These are phyloP conservation scores for Toxicodendron radicans DNA, from an alignment of 345 rosid genomes.

Conservation along the genomic window DNA sequence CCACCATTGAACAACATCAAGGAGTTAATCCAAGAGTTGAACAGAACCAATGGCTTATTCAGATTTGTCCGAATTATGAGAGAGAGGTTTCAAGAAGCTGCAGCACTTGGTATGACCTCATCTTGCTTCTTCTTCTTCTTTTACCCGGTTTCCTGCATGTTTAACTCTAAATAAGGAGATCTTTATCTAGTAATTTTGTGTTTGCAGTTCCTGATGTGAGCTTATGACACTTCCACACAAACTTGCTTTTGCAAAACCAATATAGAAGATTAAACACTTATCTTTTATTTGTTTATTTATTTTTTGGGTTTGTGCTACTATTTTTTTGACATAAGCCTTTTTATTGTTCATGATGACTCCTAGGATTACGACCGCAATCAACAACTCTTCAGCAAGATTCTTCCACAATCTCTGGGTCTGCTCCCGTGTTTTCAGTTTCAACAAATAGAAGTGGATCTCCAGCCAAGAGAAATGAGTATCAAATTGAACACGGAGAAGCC, in stretches of 20 bases:
- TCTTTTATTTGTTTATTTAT: background rate
- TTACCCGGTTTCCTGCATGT: conserved; percentile 10
- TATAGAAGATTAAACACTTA: conserved; percentile 2
- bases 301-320: conserved; percentile 18
- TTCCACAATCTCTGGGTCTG: conserved; percentile 55
- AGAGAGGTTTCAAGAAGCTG: conserved; percentile 69
- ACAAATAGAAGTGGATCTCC: conserved; percentile 58
- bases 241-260: background rate
- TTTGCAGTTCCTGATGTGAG: background rate
- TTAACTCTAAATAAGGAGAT: background rate
- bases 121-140: background rate
- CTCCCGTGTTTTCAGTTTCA: conserved; percentile 59
- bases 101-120: conserved; percentile 45
- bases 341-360: conserved; percentile 21
- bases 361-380: conserved; percentile 50
- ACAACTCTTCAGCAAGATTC: conserved; percentile 49
- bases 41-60: conserved; percentile 78
- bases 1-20: conserved; percentile 52
- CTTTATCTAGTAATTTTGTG: background rate
- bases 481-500: conserved; percentile 32
- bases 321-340: background rate
- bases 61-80: conserved; percentile 84
- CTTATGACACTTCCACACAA: background rate
- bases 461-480: conserved; percentile 36
- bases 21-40: conserved; percentile 71